A percentile compares a stretch with the other conserved stretches of the same genome.
Evolutionary conservation across 2,329 filamentous ascomycete genomes (phyloP).

Genomic region (Exophiala alcalophila): DNA sequence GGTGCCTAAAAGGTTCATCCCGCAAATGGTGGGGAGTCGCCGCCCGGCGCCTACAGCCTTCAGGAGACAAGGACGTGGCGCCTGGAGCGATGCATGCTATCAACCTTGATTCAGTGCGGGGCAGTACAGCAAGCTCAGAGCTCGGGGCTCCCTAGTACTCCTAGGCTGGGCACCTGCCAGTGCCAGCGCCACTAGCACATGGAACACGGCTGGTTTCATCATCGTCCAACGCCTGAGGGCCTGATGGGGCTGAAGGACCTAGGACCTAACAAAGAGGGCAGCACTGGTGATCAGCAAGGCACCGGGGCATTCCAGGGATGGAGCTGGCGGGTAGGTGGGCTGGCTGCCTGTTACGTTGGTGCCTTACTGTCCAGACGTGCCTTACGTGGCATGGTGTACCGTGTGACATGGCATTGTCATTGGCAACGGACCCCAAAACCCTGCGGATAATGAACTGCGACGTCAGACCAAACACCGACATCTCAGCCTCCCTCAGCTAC

Average conservation of each 20-base stretch:
- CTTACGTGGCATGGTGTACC: background rate
- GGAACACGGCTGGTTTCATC: slow-evolving; percentile 4
- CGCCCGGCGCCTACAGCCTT: background rate
- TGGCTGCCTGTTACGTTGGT: too few relatives aligned
- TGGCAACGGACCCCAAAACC: slow-evolving; percentile 11
- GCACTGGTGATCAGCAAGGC: slow-evolving; percentile 20
- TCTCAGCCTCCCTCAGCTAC: slow-evolving; percentile 5
- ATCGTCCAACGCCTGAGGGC: too few relatives aligned
- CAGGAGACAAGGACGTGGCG: background rate
- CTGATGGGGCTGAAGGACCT: too few relatives aligned
- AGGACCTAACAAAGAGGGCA: too few relatives aligned
- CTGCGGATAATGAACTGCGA: slow-evolving; percentile 14
- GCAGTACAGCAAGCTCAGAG: background rate
- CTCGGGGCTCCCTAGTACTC: too few relatives aligned
- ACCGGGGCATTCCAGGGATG: slow-evolving; percentile 4
- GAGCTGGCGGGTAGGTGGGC: too few relatives aligned
- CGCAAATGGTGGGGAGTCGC: slow-evolving; percentile 3
- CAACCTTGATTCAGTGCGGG: too few relatives aligned
- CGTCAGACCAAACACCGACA: slow-evolving; percentile 9
- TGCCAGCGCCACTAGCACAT: slow-evolving; percentile 1
- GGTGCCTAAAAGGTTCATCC: slow-evolving; percentile 23
- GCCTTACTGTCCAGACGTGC: background rate
- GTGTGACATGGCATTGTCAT: slow-evolving; percentile 18
- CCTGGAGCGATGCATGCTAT: slow-evolving; percentile 1
- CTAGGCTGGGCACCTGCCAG: too few relatives aligned